These are phyloP conservation scores for Neurospora terricola DNA, from an alignment of 495 filamentous ascomycete species.

Conservation along the genomic window DNA sequence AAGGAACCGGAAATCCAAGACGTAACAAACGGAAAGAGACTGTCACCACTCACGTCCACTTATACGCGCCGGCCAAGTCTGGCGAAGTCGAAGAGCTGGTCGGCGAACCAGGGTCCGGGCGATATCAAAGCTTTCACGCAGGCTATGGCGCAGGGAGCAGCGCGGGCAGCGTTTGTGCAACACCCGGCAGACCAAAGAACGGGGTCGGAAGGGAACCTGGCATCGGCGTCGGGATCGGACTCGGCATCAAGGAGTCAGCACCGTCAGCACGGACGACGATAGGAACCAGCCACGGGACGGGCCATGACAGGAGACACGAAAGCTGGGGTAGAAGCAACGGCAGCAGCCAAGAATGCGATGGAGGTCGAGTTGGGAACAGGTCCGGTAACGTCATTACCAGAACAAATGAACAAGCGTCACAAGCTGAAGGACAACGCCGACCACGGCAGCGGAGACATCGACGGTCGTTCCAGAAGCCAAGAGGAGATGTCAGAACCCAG, in stretches of 20 bases:
- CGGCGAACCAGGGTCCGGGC: constrained; percentile 1
- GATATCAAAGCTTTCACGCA: not conserved
- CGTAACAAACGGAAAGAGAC: not conserved
- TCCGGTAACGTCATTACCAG: not conserved
- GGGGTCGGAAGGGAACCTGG: not conserved
- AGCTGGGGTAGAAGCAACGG: constrained; percentile 1
- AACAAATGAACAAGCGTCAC: not conserved
- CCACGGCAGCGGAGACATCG: constrained; percentile 12
- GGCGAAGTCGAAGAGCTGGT: not conserved
- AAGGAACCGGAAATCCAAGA: not conserved
- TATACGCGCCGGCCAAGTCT: constrained; percentile 9
- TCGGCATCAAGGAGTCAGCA: not conserved
- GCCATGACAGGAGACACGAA: not conserved
- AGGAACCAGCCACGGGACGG: not conserved
- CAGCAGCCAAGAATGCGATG: not conserved
- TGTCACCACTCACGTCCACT: constrained; percentile 13
- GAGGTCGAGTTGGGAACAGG: not conserved
- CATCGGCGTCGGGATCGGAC: not conserved
- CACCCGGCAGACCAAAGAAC: not conserved
- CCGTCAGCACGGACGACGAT: not conserved
- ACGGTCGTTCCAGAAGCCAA: constrained; percentile 3
- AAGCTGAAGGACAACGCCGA: not conserved
- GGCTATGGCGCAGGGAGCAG: constrained; percentile 21
- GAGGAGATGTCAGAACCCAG: not conserved
- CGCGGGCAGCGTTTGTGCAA: constrained; percentile 14